Conservation (phyloP, 805 yeast genomes). For the Wickerhamomyces chaumierensis region DNA sequence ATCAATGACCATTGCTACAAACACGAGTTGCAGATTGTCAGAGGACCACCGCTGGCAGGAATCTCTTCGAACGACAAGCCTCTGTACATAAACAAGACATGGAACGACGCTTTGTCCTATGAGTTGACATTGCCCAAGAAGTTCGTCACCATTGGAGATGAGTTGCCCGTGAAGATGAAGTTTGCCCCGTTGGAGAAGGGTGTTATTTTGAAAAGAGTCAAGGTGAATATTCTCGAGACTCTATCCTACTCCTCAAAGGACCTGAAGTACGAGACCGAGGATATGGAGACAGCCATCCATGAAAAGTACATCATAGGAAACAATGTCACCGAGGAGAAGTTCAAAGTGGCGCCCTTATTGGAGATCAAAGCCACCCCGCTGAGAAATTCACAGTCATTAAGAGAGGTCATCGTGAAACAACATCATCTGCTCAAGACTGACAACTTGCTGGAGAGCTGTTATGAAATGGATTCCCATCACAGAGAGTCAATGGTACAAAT, state of each 20-base stretch:
- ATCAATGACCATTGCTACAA: slow-evolving; percentile 23
- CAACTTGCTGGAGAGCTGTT: slow-evolving; percentile 49
- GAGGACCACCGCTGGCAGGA: slow-evolving; percentile 30
- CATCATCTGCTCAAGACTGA: slow-evolving; percentile 26
- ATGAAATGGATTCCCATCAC: slow-evolving; percentile 20
- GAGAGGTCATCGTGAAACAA: slow-evolving; percentile 30
- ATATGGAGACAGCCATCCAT: slow-evolving; percentile 5
- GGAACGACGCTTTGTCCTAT: slow-evolving; percentile 64
- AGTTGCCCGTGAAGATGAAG: slow-evolving; percentile 49
- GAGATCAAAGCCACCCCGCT: slow-evolving; percentile 49
- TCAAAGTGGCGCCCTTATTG: slow-evolving; percentile 40
- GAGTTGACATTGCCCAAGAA: slow-evolving; percentile 64
- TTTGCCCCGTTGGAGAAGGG: slow-evolving; percentile 56
- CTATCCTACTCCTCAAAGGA: slow-evolving; percentile 52
- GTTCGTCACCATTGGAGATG: slow-evolving; percentile 52
- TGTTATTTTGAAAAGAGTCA: slow-evolving; percentile 49
- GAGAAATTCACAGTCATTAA: slow-evolving; percentile 29
- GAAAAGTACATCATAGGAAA: not conserved
- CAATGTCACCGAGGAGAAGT: not conserved
- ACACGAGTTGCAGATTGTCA: slow-evolving; percentile 22
- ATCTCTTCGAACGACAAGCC: slow-evolving; percentile 48
- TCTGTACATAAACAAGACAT: slow-evolving; percentile 60
- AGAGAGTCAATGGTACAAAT: slow-evolving; percentile 9
- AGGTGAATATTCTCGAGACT: slow-evolving; percentile 55
- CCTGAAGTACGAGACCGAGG: slow-evolving; percentile 41